Base-by-base conservation (phyloP, 352 stramenopile genomes). In the Pythium dissotocum region DNA sequence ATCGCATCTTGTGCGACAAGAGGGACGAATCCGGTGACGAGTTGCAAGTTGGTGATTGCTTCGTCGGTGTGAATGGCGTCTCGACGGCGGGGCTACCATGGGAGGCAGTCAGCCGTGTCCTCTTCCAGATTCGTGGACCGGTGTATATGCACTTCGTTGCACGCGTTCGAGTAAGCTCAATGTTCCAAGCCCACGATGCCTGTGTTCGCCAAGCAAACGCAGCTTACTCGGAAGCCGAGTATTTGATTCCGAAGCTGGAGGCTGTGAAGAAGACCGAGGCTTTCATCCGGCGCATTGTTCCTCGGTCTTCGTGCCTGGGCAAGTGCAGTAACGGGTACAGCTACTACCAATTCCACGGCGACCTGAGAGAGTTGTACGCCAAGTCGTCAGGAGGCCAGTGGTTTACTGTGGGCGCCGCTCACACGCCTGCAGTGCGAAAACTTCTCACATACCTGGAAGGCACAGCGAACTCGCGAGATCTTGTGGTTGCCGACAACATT, bases 301-400 rank as follows among this genome's bases (percentile, higher is more conserved):
- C 88, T 26, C 75, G 88, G 61, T 91, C 78, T 12, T 46, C 87
- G 18, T 65, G 77, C 12, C 73, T 91, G 35, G 86, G 86, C 2
- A 87, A 80, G 16, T 92, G 80, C 58, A 77, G 76, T 0, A 54
- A 75, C 13, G 76, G 71, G 1, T 90, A 83, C 46, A 61, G 59
- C 5, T 93, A 89, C 56, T 91, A 89, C 51, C 81, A 78, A 5
- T 94, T 94, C 53, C 82, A 75, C 38, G 78, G 82, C 40, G 86
- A 93, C 66, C 67, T 70, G 6, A 58, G 77, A 4, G 74, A 75
- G 21, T 61, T 95, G 12, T 95, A 86, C 38, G 58, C 88, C 18
- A 57, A 79, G 53, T 87, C 82, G 18, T 44, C 74, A 4, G 71
- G 78, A 0, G 74, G 77, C 8, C 79, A 85, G 44, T 94, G 85